Conservation (phyloP, 441 rosid species). For the Daphne laureola region DNA sequence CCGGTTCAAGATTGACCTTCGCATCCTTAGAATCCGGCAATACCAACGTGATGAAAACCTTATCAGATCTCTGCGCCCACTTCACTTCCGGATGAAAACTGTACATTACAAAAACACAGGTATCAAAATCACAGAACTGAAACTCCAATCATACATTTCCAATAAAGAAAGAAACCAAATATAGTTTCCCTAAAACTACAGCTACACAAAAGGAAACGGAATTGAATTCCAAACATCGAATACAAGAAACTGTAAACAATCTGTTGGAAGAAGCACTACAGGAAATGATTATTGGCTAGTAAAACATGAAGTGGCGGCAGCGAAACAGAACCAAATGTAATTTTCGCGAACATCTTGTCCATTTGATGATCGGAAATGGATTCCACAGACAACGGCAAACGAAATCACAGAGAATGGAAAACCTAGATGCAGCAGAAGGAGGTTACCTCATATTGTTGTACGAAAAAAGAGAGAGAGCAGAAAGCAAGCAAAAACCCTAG, state of each 20-base stretch:
- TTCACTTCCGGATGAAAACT: conserved; percentile 77
- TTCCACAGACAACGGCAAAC: neutral
- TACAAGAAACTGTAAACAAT: no score
- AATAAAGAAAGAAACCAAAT: neutral
- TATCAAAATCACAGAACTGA: neutral
- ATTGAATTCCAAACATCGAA: no score
- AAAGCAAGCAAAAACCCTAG: conserved; percentile 5
- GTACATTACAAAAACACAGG: conserved; percentile 6
- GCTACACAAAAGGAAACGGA: no score
- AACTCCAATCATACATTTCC: neutral
- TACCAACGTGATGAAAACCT: conserved; percentile 47
- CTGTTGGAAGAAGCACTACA: no score
- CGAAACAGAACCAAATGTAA: no score
- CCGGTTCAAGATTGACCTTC: conserved; percentile 58
- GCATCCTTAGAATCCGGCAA: conserved; percentile 63
- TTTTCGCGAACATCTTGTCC: no score
- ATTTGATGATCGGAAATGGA: no score
- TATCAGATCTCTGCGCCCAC: conserved; percentile 73
- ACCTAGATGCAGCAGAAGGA: neutral
- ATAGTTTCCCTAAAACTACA: no score
- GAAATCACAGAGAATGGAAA: neutral
- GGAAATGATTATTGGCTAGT: no score
- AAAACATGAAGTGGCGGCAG: no score
- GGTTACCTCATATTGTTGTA: conserved; percentile 1
- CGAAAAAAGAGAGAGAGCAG: neutral